Percentiles rank a stretch among this genome's conserved stretches.
These are phyloP conservation scores for Leptographium flavum DNA, from an alignment of 2,329 filamentous ascomycete genomes.

Conservation along the genomic window DNA sequence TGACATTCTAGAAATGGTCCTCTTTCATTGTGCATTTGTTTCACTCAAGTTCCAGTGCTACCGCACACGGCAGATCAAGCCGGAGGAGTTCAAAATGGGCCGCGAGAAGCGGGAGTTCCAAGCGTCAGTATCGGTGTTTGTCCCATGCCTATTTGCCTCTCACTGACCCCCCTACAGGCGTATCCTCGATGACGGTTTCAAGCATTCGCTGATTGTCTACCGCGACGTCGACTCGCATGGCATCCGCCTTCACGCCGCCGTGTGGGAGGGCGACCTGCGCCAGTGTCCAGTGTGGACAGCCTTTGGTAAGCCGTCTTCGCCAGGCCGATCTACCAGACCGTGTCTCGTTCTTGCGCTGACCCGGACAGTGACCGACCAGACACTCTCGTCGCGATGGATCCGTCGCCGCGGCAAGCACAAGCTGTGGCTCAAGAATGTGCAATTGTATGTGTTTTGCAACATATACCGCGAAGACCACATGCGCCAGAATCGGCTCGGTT, in stretches of 20 bases:
- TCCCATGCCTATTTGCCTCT: not conserved
- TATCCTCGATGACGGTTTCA: conserved; percentile 40
- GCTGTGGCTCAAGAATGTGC: conserved; percentile 38
- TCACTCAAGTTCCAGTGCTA: conserved; percentile 38
- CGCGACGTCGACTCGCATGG: conserved; percentile 33
- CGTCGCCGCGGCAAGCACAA: conserved; percentile 29
- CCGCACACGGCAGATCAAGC: conserved; percentile 27
- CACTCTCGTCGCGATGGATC: conserved; percentile 34
- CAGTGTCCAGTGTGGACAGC: conserved; percentile 50
- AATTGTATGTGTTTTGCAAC: conserved; percentile 45
- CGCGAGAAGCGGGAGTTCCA: conserved; percentile 40
- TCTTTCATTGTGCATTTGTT: conserved; percentile 44
- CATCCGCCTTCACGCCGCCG: conserved; percentile 39
- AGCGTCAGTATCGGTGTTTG: conserved; percentile 27
- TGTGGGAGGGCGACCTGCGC: conserved; percentile 38
- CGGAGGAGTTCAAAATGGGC: conserved; percentile 28
- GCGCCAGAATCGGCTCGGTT: conserved; percentile 30
- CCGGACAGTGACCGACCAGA: conserved; percentile 39
- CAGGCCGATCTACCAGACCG: too few relatives aligned
- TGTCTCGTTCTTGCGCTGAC: too few relatives aligned
- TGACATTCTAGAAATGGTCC: conserved; percentile 34
- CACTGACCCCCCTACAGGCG: conserved; percentile 22
- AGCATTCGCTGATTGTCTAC: conserved; percentile 39
- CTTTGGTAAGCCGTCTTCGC: conserved; percentile 41
- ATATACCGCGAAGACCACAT: conserved; percentile 38